Evolutionary conservation across 257 asterid genomes (phyloP), one percentile per base, ranked within the genome.

Genomic region (Perilla frutescens): DNA sequence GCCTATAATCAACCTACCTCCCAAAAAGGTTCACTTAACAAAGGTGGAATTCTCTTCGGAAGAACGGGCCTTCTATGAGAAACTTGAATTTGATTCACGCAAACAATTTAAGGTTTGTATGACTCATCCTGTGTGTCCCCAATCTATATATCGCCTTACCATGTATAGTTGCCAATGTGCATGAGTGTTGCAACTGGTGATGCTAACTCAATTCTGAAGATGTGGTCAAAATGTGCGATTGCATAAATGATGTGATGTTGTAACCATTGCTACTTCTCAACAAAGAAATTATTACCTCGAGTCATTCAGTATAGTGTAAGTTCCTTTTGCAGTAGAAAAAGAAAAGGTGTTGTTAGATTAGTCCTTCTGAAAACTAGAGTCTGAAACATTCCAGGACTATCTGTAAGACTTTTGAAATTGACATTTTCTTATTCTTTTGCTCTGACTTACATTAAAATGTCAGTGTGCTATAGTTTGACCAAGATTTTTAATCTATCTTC

Each of bases 1-100:
- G 81, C 96, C 99, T 74, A 92, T 95, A 41, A 92, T 95, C 69
- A 82, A 57, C 66, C 80, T 95, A 61, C 99, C 99, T 57, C 96
- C 98, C 29, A 95, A 95, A 79, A 85, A 74, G 75, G 83, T 86
- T 69, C 74, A 82, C 62, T 80, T 95, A 84, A 72, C 74, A 62
- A 86, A 76, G 89, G 96, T 90, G 80, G 91, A 86, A 2, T 95
- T 95, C 84, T 83, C 99, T 71, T 11, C 77, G 20, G 96, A 90
- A 80, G 99, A 95, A 80, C 84, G 96, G 53, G 77, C 85, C 29
- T 95, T 92, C 79, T 95, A 95, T 72, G 82, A 79, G 75, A 82
- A 80, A 78, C 91, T 95, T 76, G 98, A 92, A 81, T 78, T 87
- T 50, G 96, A 90, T 74, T 92, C 99, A 12, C 91, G 90, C 60